Conservation (phyloP, 768 basidiomycete genomes). For the Boletus eberwhitei region DNA sequence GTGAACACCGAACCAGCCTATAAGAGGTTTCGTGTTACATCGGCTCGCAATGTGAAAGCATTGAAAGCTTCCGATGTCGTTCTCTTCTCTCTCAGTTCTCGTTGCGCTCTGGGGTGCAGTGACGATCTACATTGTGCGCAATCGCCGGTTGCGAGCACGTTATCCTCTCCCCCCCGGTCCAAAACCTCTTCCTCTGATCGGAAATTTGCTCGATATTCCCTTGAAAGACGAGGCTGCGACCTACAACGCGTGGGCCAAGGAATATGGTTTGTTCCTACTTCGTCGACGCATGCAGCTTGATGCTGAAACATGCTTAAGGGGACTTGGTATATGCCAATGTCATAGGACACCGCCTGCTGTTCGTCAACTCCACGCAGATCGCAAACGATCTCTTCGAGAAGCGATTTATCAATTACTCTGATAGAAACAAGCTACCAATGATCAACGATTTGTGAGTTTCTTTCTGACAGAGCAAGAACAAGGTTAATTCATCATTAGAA, state of each 20-base stretch:
- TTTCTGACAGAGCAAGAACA: not conserved
- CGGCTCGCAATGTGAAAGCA: slow-evolving; percentile 1
- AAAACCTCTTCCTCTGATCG: slow-evolving; percentile 47
- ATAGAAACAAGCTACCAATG: slow-evolving; percentile 46
- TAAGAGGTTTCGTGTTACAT: slow-evolving; percentile 9
- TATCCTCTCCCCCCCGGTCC: slow-evolving; percentile 55
- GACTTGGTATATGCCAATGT: slow-evolving; percentile 52
- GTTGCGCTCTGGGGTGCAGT: slow-evolving; percentile 22
- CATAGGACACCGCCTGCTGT: slow-evolving; percentile 46
- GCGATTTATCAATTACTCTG: slow-evolving; percentile 53
- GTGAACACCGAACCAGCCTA: slow-evolving; percentile 12
- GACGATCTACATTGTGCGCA: slow-evolving; percentile 17
- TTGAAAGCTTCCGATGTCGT: slow-evolving; percentile 11
- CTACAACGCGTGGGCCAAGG: slow-evolving; percentile 42
- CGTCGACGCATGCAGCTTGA: not conserved
- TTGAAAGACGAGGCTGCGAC: slow-evolving; percentile 35
- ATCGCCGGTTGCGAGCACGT: slow-evolving; percentile 6
- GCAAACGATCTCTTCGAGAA: slow-evolving; percentile 57
- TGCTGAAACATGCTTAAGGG: slow-evolving; percentile 28
- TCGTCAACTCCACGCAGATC: slow-evolving; percentile 45
- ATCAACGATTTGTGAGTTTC: slow-evolving; percentile 44
- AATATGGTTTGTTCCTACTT: slow-evolving; percentile 29
- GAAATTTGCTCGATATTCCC: slow-evolving; percentile 50
- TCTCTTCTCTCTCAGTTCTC: slow-evolving; percentile 14
- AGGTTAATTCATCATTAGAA: slow-evolving; percentile 31